phyloP scores from a whole-genome alignment of 139 green algal species.

The Monoraphidium neglectum region DNA sequence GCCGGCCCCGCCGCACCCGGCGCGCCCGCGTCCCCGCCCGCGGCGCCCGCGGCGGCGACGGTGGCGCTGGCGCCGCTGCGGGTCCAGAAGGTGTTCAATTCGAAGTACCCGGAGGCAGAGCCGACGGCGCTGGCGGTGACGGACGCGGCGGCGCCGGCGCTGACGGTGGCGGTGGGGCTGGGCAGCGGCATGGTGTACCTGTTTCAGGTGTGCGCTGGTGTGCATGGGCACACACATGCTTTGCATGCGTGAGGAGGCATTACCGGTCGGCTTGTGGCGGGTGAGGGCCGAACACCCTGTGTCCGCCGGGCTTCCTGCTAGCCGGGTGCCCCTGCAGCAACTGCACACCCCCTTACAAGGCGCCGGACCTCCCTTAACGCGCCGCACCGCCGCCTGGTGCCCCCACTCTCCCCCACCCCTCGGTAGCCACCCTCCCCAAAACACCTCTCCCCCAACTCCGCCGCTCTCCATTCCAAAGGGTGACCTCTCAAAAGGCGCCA shows the following conservation, averaged over 20 bases:
- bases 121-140: constrained; percentile 45
- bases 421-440: too few species aligned
- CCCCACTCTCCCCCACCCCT: too few species aligned
- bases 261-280: too few species aligned
- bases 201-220: too few species aligned
- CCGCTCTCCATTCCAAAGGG: neutral
- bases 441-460: neutral
- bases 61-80: constrained; percentile 21
- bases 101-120: constrained; percentile 56
- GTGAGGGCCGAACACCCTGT: too few species aligned
- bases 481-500: neutral
- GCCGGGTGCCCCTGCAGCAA: too few species aligned
- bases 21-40: neutral
- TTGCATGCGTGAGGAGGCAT: neutral
- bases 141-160: constrained; percentile 7
- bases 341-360: too few species aligned
- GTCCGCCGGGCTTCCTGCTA: too few species aligned
- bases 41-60: neutral
- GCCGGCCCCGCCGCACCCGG: neutral
- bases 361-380: too few species aligned
- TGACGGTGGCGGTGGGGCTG: constrained; percentile 18
- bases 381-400: too few species aligned
- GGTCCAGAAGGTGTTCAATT: constrained; percentile 39
- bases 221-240: too few species aligned
- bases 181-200: constrained; percentile 29